Evolutionary conservation across 2,329 filamentous ascomycete species (phyloP), one percentile per base, ranked within the genome.

Genomic region (Claviceps maximensis): DNA sequence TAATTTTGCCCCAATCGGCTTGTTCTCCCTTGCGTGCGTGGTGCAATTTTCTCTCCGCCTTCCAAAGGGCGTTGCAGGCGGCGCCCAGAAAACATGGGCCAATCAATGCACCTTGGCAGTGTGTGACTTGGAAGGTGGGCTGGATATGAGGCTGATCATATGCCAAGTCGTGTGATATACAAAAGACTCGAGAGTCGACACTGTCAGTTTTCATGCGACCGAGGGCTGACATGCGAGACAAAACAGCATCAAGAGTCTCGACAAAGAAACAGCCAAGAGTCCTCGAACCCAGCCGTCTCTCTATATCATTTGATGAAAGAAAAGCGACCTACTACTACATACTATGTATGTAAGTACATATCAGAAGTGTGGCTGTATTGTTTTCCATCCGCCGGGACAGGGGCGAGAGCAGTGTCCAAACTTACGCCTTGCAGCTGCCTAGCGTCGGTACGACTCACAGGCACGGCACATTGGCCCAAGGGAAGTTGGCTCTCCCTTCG

Each of bases 21-120:
- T 27, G 13, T 19, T 41, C 52, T 54, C 53, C 53, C 53, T 54
- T 52, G 53, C 53, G 29, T 54, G 10, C 21, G 38, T 45, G 17
- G 38, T 21, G 23, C n/a, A 8, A n/a, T 36, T 19, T 41, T 31
- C 25, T 29, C 17, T 17, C 15, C 15, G n/a, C 19, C 31, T 17
- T 36, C 31, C 19, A 19, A 31, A 31, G 25, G 13, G 21, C 27
- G 21, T n/a, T 45, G 21, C 21, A 8, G 6, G 36, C 17, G 36
- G 36, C 15, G 36, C 36, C n/a, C 36, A 38, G 1, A 38, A 38
- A 38, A n/a, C 36, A 17, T 38, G 8, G 36, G 17, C 15, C 36
- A 38, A 38, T 7, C 2, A 15, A 36, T 2, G 6, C 17, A 38
- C 15, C 36, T 38, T 45, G 15, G 6, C 42, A 45, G 8, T 27